A percentile compares a stretch with the other conserved stretches of the same genome.
Evolutionary conservation across 139 green algal genomes (phyloP).

Genomic region (Pleodorina starrii): DNA sequence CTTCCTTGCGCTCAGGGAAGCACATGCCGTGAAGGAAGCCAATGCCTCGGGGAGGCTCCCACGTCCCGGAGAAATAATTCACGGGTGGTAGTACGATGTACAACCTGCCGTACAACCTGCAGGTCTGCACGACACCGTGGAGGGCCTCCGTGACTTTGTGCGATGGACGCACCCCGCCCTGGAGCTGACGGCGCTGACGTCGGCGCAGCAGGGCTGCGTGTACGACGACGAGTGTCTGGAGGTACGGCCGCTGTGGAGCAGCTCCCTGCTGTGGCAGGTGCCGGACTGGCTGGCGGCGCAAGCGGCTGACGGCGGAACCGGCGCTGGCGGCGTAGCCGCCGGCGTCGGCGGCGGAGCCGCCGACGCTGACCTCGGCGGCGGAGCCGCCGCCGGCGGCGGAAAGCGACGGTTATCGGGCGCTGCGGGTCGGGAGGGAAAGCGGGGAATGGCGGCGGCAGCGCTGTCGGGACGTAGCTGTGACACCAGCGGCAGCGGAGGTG

Average conservation of each 20-base stretch:
- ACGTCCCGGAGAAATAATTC: too few species aligned
- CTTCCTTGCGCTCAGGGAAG: too few species aligned
- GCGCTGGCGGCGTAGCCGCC: background rate
- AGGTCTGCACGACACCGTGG: conserved; percentile 47
- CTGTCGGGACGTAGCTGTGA: too few species aligned
- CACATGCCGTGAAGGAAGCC: too few species aligned
- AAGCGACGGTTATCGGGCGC: background rate
- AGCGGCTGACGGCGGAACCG: too few species aligned
- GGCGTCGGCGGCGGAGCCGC: too few species aligned
- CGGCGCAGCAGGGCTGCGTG: conserved; percentile 2
- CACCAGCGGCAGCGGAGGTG: too few species aligned
- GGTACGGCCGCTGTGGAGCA: conserved; percentile 52
- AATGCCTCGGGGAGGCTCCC: too few species aligned
- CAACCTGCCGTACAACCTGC: too few species aligned
- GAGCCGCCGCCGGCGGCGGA: too few species aligned
- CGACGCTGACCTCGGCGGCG: too few species aligned
- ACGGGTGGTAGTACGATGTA: too few species aligned
- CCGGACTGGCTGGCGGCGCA: conserved; percentile 57
- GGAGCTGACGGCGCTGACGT: conserved; percentile 13
- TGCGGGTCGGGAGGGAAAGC: background rate
- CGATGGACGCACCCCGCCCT: conserved; percentile 73
- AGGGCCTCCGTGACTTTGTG: conserved; percentile 68
- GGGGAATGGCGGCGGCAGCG: background rate
- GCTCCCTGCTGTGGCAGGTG: conserved; percentile 47
- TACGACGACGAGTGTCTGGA: conserved; percentile 70